Evolutionary conservation across 148 eudicot genomes (phyloP), one percentile per base, ranked within the genome.

Genomic region (Amaranthus cruentus): DNA sequence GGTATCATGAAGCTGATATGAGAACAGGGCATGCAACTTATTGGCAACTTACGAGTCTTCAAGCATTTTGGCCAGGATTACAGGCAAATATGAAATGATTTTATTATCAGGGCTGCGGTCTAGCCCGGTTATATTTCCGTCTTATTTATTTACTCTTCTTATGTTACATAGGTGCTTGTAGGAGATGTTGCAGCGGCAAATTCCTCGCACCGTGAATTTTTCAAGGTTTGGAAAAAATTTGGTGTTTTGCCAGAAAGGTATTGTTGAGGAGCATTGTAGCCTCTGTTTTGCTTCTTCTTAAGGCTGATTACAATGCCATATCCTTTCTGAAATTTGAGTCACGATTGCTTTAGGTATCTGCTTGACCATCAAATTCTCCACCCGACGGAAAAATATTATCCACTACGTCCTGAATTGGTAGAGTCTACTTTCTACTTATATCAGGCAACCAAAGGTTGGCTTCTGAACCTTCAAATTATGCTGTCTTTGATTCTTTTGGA

Each of bases 1-100:
- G 98, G 98, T 94, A 94, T 79, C 98, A 94, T 82, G 98, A 94
- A 81, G 95, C 98, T 73, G 98, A 94, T 78, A 94, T 94, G 98
- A 89, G 98, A 75, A 89, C 98, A 12, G 98, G 98, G 72, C 87
- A 83, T 62, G 91, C 98, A 78, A 94, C 98, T 42, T 82, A 87
- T 77, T 94, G 97, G 98, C 98, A 94, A 77, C 88, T 94, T 75
- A 94, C 98, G 2, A 94, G 98, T 85, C 96, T 94, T 49, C 98
- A 94, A 84, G 98, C 98, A 74, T 94, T 94, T 84, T 94, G 98
- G 98, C 98, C 98, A 69, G 98, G 98, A 70, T 73, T 94, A 66
- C 98, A 94, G 90, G 98, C 76, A 85, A 81, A 80, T 68, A 57
- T 81, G 66, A 48, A 49, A 66, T 59, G 68, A 38, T 68, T 15